Percentiles rank a stretch among this genome's conserved stretches.
Conservation (phyloP, 208 protist species). For the Trypanosoma lewisi region DNA sequence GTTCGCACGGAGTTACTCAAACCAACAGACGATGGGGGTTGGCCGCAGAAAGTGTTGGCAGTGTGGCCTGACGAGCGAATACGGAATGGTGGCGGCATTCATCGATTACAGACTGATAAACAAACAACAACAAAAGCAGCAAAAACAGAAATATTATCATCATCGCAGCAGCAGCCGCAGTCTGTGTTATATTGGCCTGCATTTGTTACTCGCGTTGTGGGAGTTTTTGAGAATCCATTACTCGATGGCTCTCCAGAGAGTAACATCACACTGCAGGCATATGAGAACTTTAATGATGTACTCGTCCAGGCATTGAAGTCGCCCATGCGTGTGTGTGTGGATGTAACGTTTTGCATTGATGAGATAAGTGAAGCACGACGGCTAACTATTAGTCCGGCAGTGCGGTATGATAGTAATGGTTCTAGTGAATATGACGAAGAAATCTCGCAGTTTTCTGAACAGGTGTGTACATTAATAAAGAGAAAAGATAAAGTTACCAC, state of each 20-base stretch:
- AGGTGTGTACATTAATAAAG: slow-evolving; percentile 14
- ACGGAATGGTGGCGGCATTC: too few species aligned
- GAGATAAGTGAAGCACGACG: slow-evolving; percentile 51
- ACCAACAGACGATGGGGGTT: slow-evolving; percentile 7
- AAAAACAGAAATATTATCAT: not conserved
- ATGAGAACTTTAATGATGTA: slow-evolving; percentile 50
- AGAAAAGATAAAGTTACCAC: slow-evolving; percentile 1
- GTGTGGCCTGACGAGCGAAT: slow-evolving; percentile 39
- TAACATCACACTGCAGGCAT: slow-evolving; percentile 31
- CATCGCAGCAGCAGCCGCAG: slow-evolving; percentile 3
- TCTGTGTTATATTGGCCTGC: slow-evolving; percentile 70
- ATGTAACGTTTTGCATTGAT: slow-evolving; percentile 70
- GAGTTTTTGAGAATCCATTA: slow-evolving; percentile 43
- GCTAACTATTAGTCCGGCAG: slow-evolving; percentile 27
- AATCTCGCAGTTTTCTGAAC: slow-evolving; percentile 8
- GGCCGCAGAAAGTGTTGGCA: slow-evolving; percentile 43
- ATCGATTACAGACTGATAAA: too few species aligned
- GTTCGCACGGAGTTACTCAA: slow-evolving; percentile 45
- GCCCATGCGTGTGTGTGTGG: slow-evolving; percentile 51
- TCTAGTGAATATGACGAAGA: slow-evolving; percentile 12
- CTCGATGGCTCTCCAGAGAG: slow-evolving; percentile 38
- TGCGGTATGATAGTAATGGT: slow-evolving; percentile 9
- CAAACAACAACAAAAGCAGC: not conserved
- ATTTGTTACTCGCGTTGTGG: slow-evolving; percentile 42
- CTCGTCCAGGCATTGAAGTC: slow-evolving; percentile 37